Conservation (phyloP, 2,329 filamentous ascomycete genomes). For the Helotiales sp. region DNA sequence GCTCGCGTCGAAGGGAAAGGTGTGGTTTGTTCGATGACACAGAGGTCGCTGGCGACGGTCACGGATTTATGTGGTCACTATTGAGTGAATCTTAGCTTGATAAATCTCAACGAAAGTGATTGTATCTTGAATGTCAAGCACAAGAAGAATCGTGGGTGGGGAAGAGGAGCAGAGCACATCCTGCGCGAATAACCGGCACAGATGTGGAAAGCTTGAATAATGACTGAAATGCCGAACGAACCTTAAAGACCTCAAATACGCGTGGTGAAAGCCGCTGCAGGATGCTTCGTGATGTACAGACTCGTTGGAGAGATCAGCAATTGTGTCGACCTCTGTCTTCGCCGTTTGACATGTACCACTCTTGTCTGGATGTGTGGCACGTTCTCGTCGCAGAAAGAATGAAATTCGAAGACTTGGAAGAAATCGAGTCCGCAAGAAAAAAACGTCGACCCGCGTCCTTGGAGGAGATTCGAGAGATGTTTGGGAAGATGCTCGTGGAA, state of each 20-base stretch:
- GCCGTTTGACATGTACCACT: constrained; percentile 23
- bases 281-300: constrained; percentile 16
- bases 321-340: constrained; percentile 12
- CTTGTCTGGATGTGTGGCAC: constrained; percentile 23
- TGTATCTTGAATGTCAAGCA: constrained; percentile 3
- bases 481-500: neutral
- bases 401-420: neutral
- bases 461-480: neutral
- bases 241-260: constrained; percentile 15
- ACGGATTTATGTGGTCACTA: constrained; percentile 20
- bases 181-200: constrained; percentile 22
- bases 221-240: constrained; percentile 14
- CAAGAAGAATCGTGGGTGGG: constrained; percentile 1
- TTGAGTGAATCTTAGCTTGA: constrained; percentile 22
- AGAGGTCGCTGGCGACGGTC: constrained; percentile 25
- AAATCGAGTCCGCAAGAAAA: neutral
- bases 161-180: constrained; percentile 9
- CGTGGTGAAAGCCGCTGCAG: constrained; percentile 12
- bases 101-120: constrained; percentile 9
- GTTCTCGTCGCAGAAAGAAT: constrained; percentile 16
- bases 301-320: constrained; percentile 17
- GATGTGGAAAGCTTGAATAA: constrained; percentile 12
- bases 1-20: constrained; percentile 24
- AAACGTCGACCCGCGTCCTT: neutral
- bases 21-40: constrained; percentile 30